These are phyloP conservation scores for Monilinia fructigena DNA, from an alignment of 2,329 filamentous ascomycete species.

Conservation along the genomic window DNA sequence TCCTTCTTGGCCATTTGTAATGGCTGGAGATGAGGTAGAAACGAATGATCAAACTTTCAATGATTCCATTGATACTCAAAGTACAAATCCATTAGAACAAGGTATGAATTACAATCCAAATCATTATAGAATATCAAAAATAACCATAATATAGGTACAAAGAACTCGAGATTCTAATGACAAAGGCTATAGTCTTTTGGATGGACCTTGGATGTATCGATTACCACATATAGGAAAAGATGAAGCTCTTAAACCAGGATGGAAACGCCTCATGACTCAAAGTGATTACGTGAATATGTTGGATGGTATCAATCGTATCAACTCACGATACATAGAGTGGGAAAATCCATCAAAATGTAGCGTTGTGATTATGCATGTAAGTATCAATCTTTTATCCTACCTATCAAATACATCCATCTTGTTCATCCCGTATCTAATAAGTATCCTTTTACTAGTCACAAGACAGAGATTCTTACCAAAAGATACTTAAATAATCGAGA, in stretches of 20 bases:
- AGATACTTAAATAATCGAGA: neutral
- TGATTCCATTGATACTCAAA: neutral
- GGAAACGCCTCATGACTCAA: constrained; percentile 5
- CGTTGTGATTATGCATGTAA: constrained; percentile 20
- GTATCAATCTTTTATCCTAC: neutral
- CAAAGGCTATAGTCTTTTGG: constrained; percentile 31
- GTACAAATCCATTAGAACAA: neutral
- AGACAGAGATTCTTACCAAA: constrained; percentile 14
- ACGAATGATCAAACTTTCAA: neutral
- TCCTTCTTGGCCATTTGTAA: constrained; percentile 1
- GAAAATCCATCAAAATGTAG: neutral
- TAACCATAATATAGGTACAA: neutral
- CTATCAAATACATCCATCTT: too few species aligned
- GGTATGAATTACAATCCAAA: neutral
- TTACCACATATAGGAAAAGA: constrained; percentile 13
- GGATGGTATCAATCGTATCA: constrained; percentile 3
- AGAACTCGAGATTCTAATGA: neutral
- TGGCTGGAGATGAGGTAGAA: neutral
- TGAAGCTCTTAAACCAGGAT: neutral
- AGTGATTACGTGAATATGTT: constrained; percentile 22
- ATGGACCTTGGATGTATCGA: constrained; percentile 36
- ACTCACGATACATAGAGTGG: constrained; percentile 3
- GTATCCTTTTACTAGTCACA: constrained; percentile 1
- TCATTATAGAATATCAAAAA: neutral
- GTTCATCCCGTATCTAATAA: neutral